Evolutionary conservation across 129 eudicot genomes (phyloP), one percentile per base, ranked within the genome.

Genomic region (Calendula officinalis): DNA sequence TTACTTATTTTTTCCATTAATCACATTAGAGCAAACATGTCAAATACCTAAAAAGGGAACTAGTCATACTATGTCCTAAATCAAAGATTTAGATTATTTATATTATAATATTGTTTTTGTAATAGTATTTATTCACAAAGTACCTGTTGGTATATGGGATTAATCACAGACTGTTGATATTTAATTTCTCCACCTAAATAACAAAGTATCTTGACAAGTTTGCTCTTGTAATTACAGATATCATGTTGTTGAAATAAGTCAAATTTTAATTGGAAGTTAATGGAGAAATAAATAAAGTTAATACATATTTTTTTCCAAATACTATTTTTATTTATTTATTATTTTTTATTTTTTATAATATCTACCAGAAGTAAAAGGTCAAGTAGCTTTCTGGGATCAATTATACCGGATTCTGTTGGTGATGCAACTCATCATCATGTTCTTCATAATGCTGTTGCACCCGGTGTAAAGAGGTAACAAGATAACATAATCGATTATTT

Each of bases 401-500:
- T 88, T 46, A 72, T 88, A 41, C 98, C 96, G 40, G 71, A 81
- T 69, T 74, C 96, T 61, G 84, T 91, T 6, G 80, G 80, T 46
- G 96, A 91, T 78, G 78, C 95, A 6, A 68, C 94, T 66, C 87
- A 88, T 76, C 97, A 86, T 78, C 89, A 79, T 67, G 74, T 91
- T 68, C 83, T 91, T 69, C 98, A 88, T 69, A 81, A 91, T 72
- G 96, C 86, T 35, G 89, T 83, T 69, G 82, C 91, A 34, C 81
- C 87, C 48, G 96, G 96, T 76, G 76, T 91, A 14, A 84, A 63
- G 75, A 90, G 97, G 97, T 90, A 48, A 67, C 35, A 27, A 56
- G 42, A 50, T n/a, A 50, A n/a, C 5, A 59, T 53, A 27, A 48
- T 32, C 32, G 34, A 6, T 32, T 42, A 67, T 32, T 6, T n/a